Evolutionary conservation across 2,329 filamentous ascomycete species (phyloP), one percentile per base, ranked within the genome.

Genomic region (Camillea tinctor): DNA sequence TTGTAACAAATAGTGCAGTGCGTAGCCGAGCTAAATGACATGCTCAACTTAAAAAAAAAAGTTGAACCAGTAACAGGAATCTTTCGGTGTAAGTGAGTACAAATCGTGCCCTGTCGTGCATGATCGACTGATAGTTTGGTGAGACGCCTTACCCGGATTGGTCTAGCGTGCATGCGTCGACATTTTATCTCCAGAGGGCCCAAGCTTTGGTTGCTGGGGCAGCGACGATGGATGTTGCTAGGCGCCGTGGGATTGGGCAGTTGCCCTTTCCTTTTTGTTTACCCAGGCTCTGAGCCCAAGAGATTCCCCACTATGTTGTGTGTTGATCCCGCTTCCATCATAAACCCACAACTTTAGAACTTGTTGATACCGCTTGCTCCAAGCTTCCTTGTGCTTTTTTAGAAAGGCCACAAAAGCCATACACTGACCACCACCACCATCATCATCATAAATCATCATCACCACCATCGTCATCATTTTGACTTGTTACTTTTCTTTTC

Each of bases 161-260:
- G 36, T 17, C 17, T 44, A 44, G 36, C 36, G 36, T 15, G 17
- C 36, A 44, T 44, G 36, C 17, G 36, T 15, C 11, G 36, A 44
- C 36, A n/a, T n/a, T 44, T n/a, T 44, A 44, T 44, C 36, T 44
- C 36, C 36, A 44, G n/a, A 17, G 69, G 69, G 62, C 20, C 59
- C 64, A 24, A 64, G 61, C 59, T 62, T 26, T 56, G 40, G 69
- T 72, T 72, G 69, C 69, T 54, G 50, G 60, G 69, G 59, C 67
- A 69, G 62, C 70, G 52, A 55, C 51, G 52, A 54, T 64, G 65
- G 66, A 71, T 65, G 66, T 60, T 66, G 63, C 64, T 68, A 64
- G 56, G 40, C 24, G 57, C 60, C 64, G 44, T 62, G 40, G 61
- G 66, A 71, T 71, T 71, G 69, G 69, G 60, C 60, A 56, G 53